These are phyloP conservation scores for Phytophthora hybrid DNA, from an alignment of 352 stramenopile species.

Conservation along the genomic window DNA sequence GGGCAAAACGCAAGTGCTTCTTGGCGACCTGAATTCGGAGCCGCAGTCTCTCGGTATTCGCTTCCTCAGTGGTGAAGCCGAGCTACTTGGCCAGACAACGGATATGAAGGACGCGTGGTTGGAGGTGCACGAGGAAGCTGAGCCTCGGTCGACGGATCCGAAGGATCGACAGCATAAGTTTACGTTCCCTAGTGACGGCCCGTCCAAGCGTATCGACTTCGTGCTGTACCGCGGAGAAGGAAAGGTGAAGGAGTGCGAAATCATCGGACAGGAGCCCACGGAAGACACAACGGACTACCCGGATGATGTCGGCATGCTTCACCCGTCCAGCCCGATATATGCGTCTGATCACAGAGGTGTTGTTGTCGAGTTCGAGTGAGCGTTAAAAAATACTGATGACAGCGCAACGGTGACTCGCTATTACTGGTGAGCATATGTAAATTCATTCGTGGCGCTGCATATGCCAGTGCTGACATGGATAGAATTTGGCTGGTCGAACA, in stretches of 20 bases:
- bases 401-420: background rate
- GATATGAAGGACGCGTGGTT: constrained; percentile 87
- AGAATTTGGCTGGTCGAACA: constrained; percentile 10
- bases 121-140: constrained; percentile 65
- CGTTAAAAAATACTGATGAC: background rate
- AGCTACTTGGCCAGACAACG: constrained; percentile 60
- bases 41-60: constrained; percentile 80
- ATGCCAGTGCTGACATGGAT: background rate
- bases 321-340: constrained; percentile 81
- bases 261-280: constrained; percentile 79
- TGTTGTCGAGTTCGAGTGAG: constrained; percentile 69
- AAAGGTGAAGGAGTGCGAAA: constrained; percentile 69
- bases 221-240: constrained; percentile 78
- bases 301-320: constrained; percentile 80
- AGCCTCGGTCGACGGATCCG: constrained; percentile 56
- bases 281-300: constrained; percentile 66
- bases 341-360: constrained; percentile 88
- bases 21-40: constrained; percentile 90
- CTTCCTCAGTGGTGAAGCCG: constrained; percentile 74
- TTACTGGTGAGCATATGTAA: background rate
- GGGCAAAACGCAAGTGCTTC: constrained; percentile 76
- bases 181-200: constrained; percentile 89
- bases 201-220: constrained; percentile 90
- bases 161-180: constrained; percentile 65
- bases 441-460: background rate